These are phyloP conservation scores for Mimosa bimucronata DNA, from an alignment of 306 rosid genomes.

Conservation along the genomic window DNA sequence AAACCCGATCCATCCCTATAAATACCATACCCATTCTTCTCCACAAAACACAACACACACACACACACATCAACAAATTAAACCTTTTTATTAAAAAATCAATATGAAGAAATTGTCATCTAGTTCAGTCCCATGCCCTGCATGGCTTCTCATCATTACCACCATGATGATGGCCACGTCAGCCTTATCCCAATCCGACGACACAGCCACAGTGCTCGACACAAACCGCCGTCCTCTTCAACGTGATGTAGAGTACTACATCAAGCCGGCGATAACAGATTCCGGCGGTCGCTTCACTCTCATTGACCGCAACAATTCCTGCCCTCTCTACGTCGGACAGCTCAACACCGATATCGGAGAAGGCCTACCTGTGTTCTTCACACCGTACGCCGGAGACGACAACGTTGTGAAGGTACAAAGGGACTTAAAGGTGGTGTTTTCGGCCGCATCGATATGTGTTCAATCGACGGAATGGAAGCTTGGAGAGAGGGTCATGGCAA, in stretches of 20 bases:
- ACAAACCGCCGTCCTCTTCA: slow-evolving; percentile 45
- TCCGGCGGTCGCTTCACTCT: slow-evolving; percentile 59
- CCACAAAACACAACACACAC: neutral
- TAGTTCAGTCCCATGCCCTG: slow-evolving; percentile 11
- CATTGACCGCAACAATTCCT: slow-evolving; percentile 31
- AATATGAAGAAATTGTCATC: neutral
- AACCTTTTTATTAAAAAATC: neutral
- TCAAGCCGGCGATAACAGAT: slow-evolving; percentile 65
- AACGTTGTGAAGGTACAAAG: slow-evolving; percentile 35
- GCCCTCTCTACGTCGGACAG: slow-evolving; percentile 58
- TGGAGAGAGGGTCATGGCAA: slow-evolving; percentile 13
- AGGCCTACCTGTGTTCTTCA: slow-evolving; percentile 45
- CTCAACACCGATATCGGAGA: slow-evolving; percentile 34
- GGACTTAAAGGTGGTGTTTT: slow-evolving; percentile 51
- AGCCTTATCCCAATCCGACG: slow-evolving; percentile 36
- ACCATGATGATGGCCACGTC: slow-evolving; percentile 30
- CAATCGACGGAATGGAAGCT: slow-evolving; percentile 50
- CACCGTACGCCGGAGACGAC: slow-evolving; percentile 46
- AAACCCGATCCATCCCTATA: neutral
- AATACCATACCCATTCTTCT: neutral
- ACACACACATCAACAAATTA: neutral
- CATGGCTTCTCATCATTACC: slow-evolving; percentile 33
- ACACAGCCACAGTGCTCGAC: slow-evolving; percentile 46
- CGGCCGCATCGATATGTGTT: slow-evolving; percentile 33
- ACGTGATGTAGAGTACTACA: slow-evolving; percentile 52